Conservation (phyloP, 345 rosid species). For the Eucalyptus cloeziana region DNA sequence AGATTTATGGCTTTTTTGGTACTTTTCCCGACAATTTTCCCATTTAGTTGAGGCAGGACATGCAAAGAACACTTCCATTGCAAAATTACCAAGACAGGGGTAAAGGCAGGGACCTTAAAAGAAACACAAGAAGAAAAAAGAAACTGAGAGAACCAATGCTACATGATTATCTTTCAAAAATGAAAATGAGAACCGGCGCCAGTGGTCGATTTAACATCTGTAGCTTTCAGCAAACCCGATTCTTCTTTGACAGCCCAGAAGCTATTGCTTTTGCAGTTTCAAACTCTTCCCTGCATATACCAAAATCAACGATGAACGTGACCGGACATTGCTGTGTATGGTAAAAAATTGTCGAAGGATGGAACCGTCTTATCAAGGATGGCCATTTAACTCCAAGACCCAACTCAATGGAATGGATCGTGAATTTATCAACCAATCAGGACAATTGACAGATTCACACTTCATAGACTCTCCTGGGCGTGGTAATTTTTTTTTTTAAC, state of each 20-base stretch:
- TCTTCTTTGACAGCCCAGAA: slow-evolving; percentile 31
- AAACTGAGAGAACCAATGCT: background rate
- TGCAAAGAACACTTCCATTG: background rate
- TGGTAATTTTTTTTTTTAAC: background rate
- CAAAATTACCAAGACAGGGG: background rate
- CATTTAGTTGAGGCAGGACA: background rate
- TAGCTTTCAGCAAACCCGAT: slow-evolving; percentile 75
- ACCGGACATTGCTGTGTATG: background rate
- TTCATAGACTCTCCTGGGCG: background rate
- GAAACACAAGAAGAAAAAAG: background rate
- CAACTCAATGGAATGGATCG: background rate
- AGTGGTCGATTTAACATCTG: slow-evolving; percentile 66
- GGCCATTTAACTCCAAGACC: background rate
- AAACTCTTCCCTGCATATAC: slow-evolving; percentile 46
- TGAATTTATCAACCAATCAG: background rate
- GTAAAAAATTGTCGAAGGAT: background rate
- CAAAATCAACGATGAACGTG: background rate
- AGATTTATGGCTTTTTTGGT: fast-evolving
- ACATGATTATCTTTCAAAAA: slow-evolving; percentile 38
- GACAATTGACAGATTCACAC: background rate
- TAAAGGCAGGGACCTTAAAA: background rate
- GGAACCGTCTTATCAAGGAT: background rate
- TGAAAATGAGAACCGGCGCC: slow-evolving; percentile 62
- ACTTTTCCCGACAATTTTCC: too few species aligned
- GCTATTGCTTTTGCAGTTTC: slow-evolving; percentile 58